A percentile compares a stretch with the other conserved stretches of the same genome.
Conservation (phyloP, 2,329 filamentous ascomycete genomes). For the Passalora sequoiae region DNA sequence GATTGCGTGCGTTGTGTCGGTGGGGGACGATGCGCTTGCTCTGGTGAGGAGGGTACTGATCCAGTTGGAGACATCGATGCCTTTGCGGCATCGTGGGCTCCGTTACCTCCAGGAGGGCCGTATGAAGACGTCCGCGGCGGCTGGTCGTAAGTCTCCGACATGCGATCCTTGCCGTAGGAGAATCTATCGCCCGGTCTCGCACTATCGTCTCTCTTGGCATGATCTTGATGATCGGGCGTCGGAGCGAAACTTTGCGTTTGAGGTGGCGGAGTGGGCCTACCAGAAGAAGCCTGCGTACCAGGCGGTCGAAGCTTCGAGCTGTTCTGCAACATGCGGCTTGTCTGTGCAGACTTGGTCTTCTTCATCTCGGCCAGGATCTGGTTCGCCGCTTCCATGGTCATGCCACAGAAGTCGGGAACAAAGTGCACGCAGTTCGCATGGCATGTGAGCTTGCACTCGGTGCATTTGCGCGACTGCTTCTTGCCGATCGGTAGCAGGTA, state of each 20-base stretch:
- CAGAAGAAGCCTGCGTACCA: conserved; percentile 31
- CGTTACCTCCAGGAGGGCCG: conserved; percentile 36
- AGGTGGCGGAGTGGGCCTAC: conserved; percentile 43
- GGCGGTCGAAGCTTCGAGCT: conserved; percentile 54
- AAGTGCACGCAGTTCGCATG: conserved; percentile 90
- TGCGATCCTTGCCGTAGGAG: conserved; percentile 46
- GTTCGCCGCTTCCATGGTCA: conserved; percentile 97
- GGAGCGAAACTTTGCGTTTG: conserved; percentile 36
- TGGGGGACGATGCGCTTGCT: conserved; percentile 45
- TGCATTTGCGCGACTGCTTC: conserved; percentile 90
- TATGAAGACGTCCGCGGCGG: conserved; percentile 40
- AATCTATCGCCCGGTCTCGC: conserved; percentile 36
- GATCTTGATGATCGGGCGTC: conserved; percentile 35
- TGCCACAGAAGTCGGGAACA: conserved; percentile 97
- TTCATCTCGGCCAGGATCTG: conserved; percentile 85
- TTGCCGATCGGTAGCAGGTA: conserved; percentile 92
- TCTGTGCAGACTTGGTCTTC: conserved; percentile 56
- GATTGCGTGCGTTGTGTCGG: conserved; percentile 48
- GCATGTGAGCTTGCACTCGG: conserved; percentile 88
- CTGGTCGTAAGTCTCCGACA: conserved; percentile 34
- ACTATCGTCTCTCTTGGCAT: conserved; percentile 22
- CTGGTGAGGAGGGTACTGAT: conserved; percentile 41
- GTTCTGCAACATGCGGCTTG: conserved; percentile 33
- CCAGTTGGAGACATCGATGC: conserved; percentile 39
- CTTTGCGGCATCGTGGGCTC: conserved; percentile 42